Evolutionary conservation across 208 protist genomes (phyloP).

Genomic region (Tritrichomonas musculus): DNA sequence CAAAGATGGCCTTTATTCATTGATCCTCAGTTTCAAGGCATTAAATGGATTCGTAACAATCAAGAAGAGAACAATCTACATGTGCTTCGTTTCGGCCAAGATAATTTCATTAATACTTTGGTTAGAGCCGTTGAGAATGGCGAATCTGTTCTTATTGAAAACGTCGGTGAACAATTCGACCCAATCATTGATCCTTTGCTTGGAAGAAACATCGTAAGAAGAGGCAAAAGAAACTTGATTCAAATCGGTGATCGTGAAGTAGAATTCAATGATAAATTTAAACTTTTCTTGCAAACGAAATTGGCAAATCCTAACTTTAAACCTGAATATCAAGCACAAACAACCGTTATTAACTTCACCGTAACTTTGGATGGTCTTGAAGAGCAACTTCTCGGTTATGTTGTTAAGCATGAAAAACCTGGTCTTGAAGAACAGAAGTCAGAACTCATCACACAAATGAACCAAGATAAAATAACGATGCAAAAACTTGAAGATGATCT

Average conservation of each 20-base stretch:
- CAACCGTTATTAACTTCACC: conserved; percentile 97
- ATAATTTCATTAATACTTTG: conserved; percentile 66
- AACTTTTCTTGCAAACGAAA: conserved; percentile 92
- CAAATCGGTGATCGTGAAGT: conserved; percentile 15
- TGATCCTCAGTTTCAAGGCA: conserved; percentile 93
- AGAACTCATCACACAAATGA: conserved; percentile 83
- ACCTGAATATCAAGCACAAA: conserved; percentile 94
- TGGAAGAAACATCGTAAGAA: conserved; percentile 75
- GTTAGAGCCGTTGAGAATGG: conserved; percentile 59
- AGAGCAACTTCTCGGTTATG: conserved; percentile 91
- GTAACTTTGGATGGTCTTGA: conserved; percentile 90
- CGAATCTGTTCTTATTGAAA: conserved; percentile 74
- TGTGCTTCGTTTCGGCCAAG: conserved; percentile 75
- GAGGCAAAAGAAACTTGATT: conserved; percentile 62
- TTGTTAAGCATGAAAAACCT: conserved; percentile 89
- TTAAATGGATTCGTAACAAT: conserved; percentile 86
- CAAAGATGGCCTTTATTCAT: conserved; percentile 94
- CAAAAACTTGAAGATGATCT: conserved; percentile 89
- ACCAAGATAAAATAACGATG: conserved; percentile 93
- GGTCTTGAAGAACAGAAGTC: conserved; percentile 87
- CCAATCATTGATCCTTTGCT: conserved; percentile 89
- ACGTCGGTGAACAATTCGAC: conserved; percentile 85
- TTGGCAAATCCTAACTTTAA: conserved; percentile 94
- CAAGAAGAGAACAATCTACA: conserved; percentile 67
- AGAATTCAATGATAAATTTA: conserved; percentile 81